Base-by-base conservation (phyloP, 2,329 filamentous ascomycete genomes). In the Penicillium sp. region DNA sequence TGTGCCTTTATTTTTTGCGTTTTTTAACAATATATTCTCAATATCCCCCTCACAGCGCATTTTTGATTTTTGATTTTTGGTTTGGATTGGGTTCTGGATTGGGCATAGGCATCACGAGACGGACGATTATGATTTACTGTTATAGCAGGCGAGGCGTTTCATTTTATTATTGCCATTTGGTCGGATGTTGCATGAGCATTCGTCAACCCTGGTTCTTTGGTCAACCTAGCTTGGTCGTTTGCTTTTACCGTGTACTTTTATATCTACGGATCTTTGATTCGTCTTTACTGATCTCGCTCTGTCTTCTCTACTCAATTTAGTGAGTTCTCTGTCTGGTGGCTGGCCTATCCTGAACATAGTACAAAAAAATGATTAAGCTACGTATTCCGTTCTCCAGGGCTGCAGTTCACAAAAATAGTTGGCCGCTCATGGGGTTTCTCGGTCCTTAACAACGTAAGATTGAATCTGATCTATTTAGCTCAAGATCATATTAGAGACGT, bases 121-220 rank as follows among this genome's bases (percentile, higher is more conserved):
- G 48, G 45, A 55, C 33, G 52, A 45, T 54, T 55, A 55, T 42
- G 54, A 61, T 53, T 52, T 49, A 57, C 35, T 54, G 12, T 37
- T 43, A 56, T 52, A 56, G 37, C 51, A 49, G 25, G 31, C 56
- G 52, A 47, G 58, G 60, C 60, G 60, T 61, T 62, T 46, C 16
- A 16, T 33, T 7, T 44, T 38, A 12, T 40, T 31, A 25, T 35
- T 44, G 38, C 11, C 14, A 22, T 44, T 45, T 17, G 11, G 22
- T 38, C 17, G 17, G 17, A 28, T 36, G 5, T 44, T 33, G 19
- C 28, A 43, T 43, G 48, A 35, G 48, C 38, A 26, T 35, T 50
- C 19, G 16, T 54, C 45, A 53, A 44, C 42, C 56, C 30, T 36
- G 28, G 33, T 57, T 56, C 51, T 46, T 30, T 55, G 35, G 56